phyloP scores from a whole-genome alignment of 2,329 filamentous ascomycete species.

The Cordyceps sp. region DNA sequence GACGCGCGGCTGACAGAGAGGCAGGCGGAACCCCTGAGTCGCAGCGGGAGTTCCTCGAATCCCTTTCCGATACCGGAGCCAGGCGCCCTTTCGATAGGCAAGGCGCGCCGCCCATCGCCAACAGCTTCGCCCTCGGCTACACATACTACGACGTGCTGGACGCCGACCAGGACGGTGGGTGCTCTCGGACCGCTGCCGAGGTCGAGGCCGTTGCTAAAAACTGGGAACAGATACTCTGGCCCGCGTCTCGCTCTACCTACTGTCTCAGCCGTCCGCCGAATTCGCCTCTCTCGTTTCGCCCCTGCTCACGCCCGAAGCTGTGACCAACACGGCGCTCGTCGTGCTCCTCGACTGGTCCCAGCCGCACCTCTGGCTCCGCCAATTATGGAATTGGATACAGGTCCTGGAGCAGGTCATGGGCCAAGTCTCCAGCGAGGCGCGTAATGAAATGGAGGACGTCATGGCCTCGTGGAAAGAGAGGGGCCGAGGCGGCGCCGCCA shows the following conservation, averaged over 20 bases:
- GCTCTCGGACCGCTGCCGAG: neutral
- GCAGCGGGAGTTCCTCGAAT: slow-evolving; percentile 69
- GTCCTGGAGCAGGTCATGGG: slow-evolving; percentile 63
- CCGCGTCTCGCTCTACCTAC: slow-evolving; percentile 73
- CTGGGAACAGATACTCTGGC: slow-evolving; percentile 63
- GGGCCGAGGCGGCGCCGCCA: slow-evolving; percentile 46
- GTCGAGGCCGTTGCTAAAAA: slow-evolving; percentile 6
- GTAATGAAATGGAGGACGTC: slow-evolving; percentile 72
- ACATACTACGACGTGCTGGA: slow-evolving; percentile 92
- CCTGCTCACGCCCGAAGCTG: slow-evolving; percentile 66
- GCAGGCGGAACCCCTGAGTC: slow-evolving; percentile 66
- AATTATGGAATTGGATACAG: slow-evolving; percentile 78
- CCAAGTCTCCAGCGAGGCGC: slow-evolving; percentile 58
- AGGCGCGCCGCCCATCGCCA: slow-evolving; percentile 65
- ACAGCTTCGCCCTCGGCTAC: slow-evolving; percentile 83
- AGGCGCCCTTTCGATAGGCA: slow-evolving; percentile 36
- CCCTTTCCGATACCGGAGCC: slow-evolving; percentile 35
- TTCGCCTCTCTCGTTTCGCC: slow-evolving; percentile 74
- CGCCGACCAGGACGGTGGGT: slow-evolving; percentile 74
- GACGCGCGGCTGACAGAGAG: slow-evolving; percentile 11
- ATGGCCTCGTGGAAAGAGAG: slow-evolving; percentile 68
- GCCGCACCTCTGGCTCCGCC: slow-evolving; percentile 81
- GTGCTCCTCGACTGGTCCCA: slow-evolving; percentile 92
- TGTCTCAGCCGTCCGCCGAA: slow-evolving; percentile 68
- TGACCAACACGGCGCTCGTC: slow-evolving; percentile 75